Conservation (phyloP, 495 filamentous ascomycete genomes). For the Annulohypoxylon stygium region DNA sequence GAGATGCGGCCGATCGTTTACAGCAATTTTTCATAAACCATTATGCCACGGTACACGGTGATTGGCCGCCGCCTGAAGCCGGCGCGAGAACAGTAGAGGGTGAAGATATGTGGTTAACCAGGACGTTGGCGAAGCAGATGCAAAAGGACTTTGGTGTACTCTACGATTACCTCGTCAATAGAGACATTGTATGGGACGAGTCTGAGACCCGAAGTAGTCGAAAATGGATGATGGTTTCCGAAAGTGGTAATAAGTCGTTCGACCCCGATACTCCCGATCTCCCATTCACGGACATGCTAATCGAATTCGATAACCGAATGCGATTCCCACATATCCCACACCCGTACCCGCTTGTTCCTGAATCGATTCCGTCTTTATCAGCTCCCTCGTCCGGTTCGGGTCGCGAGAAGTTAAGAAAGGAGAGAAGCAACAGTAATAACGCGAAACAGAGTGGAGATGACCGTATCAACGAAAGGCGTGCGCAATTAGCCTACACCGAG, state of each 20-base stretch:
- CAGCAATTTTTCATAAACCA: slow-evolving; percentile 68
- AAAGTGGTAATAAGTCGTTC: slow-evolving; percentile 64
- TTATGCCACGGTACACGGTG: slow-evolving; percentile 65
- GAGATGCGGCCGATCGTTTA: slow-evolving; percentile 66
- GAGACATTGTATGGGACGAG: slow-evolving; percentile 74
- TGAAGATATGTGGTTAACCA: slow-evolving; percentile 72
- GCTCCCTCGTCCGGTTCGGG: slow-evolving; percentile 30
- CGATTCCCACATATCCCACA: slow-evolving; percentile 75
- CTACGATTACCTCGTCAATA: slow-evolving; percentile 80
- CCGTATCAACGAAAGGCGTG: slow-evolving; percentile 57
- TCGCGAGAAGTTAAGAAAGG: slow-evolving; percentile 54
- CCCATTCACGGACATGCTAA: slow-evolving; percentile 75
- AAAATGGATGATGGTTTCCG: slow-evolving; percentile 73
- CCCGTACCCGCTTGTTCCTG: slow-evolving; percentile 75
- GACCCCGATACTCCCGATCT: slow-evolving; percentile 70
- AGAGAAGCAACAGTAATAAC: slow-evolving; percentile 47
- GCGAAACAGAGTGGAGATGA: slow-evolving; percentile 44
- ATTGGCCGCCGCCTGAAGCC: slow-evolving; percentile 68
- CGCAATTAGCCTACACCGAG: slow-evolving; percentile 73
- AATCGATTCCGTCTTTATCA: slow-evolving; percentile 56
- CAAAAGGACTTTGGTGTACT: slow-evolving; percentile 76
- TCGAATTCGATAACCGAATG: slow-evolving; percentile 74
- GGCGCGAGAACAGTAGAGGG: slow-evolving; percentile 54
- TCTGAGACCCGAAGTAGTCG: slow-evolving; percentile 66
- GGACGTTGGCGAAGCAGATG: slow-evolving; percentile 67